Evolutionary conservation across 192 early-diverging fungal species (phyloP), one percentile per base, ranked within the genome.

Genomic region (Coemansia sp.): DNA sequence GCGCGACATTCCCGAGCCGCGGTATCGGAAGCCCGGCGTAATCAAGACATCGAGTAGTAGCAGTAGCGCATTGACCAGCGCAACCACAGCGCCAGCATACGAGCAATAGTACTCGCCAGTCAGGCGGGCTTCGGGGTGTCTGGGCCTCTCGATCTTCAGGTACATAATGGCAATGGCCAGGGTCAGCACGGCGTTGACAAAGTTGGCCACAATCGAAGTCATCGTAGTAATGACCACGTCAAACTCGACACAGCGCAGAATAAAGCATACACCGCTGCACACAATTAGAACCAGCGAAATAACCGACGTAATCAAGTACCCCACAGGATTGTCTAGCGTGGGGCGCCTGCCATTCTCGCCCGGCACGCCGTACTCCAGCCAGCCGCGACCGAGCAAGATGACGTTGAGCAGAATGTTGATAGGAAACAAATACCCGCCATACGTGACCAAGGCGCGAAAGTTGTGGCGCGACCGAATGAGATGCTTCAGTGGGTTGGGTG

Each of bases 1-100:
- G 9, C 75, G 79, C 42, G 79, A 82, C 79, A 82, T 82, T 0
- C 79, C 79, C 13, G 79, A 82, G 13, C 79, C 79, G 42, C 79
- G 79, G 58, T 70, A 82, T 35, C 79, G 70, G 55, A 82, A 82
- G 14, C 79, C 79, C 18, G 79, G 79, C 16, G 79, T 82, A 37
- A 77, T 48, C 53, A 76, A 33, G 2, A 77, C 34, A 16, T 82
- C 79, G 0, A 77, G 41, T 33, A 82, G 62, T 56, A 82, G 63
- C 31, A 82, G 50, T 39, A 71, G 20, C 12, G 79, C 79, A 10
- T 82, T 68, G 4, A 82, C 50, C 52, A 82, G 58, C 14, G 75
- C 74, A 1, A 82, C 79, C 20, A 61, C 61, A 0, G 68, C 74
- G 59, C 79, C 79, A 0, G 79, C 79, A 33, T 82, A 82, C 47